Evolutionary conservation across 179 eudicot genomes (phyloP), one percentile per base, ranked within the genome.

Genomic region (Beta lomatogona): DNA sequence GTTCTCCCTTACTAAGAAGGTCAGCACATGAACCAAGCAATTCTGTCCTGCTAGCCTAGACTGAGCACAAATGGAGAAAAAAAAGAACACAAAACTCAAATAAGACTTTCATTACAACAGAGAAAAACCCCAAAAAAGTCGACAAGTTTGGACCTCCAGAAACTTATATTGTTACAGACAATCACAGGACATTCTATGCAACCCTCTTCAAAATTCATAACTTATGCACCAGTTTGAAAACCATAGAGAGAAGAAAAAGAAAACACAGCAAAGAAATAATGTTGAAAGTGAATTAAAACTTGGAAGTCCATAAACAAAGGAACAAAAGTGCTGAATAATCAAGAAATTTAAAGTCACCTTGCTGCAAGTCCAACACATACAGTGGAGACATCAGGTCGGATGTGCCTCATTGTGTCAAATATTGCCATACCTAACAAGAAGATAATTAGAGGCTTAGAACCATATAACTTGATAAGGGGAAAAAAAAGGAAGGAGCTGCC

Each of bases 361-460:
- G 99, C 98, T 3, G 98, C 98, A 22, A 94, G 90, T 50, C 98
- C 98, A 79, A 90, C 98, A 87, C 97, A 94, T 59, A 96, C 96
- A 79, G 98, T 96, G 83, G 98, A 96, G 69, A 96, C 97, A 81
- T 94, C 98, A 58, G 99, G 98, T 68, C 99, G 86, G 16, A 92
- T 91, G 88, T 96, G 99, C 87, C 89, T 91, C 99, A 96, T 96
- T 15, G 94, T 90, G 86, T 94, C 98, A 87, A 92, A 95, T 77
- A 96, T 87, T 48, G 99, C 99, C 96, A 94, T 94, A 82, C 98
- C 99, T 96, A 81, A 68, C 41, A 46, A 54, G n/a, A 86, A 44
- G 60, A 58, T 36, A 1, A 57, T 57, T 75, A 57, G n/a, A n/a
- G n/a, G n/a, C n/a, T n/a, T n/a, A n/a, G 46, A 16, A 2, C 7